Percentiles rank a stretch among this genome's conserved stretches.
Evolutionary conservation across 1,139 yeast species (phyloP).

Genomic region (Taphrina deformans): DNA sequence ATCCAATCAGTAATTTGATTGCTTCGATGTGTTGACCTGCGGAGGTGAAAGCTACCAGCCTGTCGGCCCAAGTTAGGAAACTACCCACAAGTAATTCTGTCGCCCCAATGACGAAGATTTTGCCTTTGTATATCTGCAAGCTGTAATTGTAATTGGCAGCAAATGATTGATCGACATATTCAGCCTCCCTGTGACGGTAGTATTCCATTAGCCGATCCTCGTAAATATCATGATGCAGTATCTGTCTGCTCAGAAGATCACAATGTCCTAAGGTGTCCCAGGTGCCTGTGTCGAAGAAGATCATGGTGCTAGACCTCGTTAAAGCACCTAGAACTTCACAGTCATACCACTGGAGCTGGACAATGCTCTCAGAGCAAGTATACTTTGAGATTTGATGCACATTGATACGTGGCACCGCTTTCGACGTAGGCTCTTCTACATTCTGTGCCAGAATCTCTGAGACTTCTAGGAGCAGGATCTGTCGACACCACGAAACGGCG

Average conservation of each 20-base stretch:
- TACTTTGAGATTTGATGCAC: constrained; percentile 37
- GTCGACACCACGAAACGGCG: constrained; percentile 68
- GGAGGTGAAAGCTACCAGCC: constrained; percentile 54
- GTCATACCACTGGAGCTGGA: constrained; percentile 62
- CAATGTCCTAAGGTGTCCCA: constrained; percentile 48
- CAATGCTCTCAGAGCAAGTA: constrained; percentile 50
- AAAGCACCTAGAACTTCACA: constrained; percentile 53
- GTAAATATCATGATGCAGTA: constrained; percentile 50
- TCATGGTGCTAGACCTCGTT: constrained; percentile 53
- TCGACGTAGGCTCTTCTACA: background rate
- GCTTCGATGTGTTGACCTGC: constrained; percentile 58
- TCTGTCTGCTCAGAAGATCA: constrained; percentile 53
- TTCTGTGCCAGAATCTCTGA: constrained; percentile 45
- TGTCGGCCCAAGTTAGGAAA: constrained; percentile 73
- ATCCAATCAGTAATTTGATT: constrained; percentile 55
- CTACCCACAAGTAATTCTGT: constrained; percentile 58
- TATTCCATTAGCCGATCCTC: constrained; percentile 41
- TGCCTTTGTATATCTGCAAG: constrained; percentile 50
- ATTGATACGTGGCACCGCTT: constrained; percentile 38
- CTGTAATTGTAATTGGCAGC: constrained; percentile 48
- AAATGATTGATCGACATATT: constrained; percentile 37
- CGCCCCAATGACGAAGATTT: constrained; percentile 54
- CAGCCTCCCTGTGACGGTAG: constrained; percentile 39
- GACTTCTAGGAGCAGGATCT: constrained; percentile 58
- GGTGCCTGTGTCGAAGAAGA: constrained; percentile 49